Conservation (phyloP, 768 basidiomycete species). For the Kwoniella dendrophila region DNA sequence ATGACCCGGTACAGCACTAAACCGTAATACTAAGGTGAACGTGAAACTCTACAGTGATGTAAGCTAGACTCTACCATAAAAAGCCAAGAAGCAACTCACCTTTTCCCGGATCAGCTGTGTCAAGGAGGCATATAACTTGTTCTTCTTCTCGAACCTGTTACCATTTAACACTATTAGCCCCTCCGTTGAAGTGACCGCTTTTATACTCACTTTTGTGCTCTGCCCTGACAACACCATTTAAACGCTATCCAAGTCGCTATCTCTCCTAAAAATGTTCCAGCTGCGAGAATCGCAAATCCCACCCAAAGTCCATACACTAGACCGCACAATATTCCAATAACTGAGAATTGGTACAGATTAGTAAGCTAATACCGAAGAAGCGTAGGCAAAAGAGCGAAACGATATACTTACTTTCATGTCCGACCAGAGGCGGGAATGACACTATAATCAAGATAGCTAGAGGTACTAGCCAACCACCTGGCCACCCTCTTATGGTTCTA, state of each 20-base stretch:
- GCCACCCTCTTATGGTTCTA: conserved; percentile 39
- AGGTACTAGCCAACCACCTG: conserved; percentile 49
- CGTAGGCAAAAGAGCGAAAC: no score
- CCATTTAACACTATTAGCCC: not conserved
- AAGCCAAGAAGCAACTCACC: conserved; percentile 16
- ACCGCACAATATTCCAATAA: conserved; percentile 50
- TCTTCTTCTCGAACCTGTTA: conserved; percentile 49
- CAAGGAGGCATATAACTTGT: conserved; percentile 50
- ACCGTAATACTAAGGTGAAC: conserved; percentile 52
- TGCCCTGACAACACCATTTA: conserved; percentile 48
- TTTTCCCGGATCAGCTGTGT: conserved; percentile 52
- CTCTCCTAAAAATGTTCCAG: conserved; percentile 53
- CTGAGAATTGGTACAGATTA: conserved; percentile 11
- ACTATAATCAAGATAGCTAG: conserved; percentile 42
- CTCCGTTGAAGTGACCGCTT: not conserved
- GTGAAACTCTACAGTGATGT: conserved; percentile 44
- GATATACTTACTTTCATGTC: conserved; percentile 42
- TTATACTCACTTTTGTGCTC: conserved; percentile 45
- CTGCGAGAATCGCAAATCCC: conserved; percentile 50
- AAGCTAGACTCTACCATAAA: not conserved
- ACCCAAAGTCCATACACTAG: conserved; percentile 47
- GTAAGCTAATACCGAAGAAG: no score
- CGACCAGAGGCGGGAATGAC: conserved; percentile 48
- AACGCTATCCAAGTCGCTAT: conserved; percentile 51
- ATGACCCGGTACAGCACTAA: conserved; percentile 53